Conservation (phyloP, 2,329 filamentous ascomycete species). For the Tolypocladium tropicale region DNA sequence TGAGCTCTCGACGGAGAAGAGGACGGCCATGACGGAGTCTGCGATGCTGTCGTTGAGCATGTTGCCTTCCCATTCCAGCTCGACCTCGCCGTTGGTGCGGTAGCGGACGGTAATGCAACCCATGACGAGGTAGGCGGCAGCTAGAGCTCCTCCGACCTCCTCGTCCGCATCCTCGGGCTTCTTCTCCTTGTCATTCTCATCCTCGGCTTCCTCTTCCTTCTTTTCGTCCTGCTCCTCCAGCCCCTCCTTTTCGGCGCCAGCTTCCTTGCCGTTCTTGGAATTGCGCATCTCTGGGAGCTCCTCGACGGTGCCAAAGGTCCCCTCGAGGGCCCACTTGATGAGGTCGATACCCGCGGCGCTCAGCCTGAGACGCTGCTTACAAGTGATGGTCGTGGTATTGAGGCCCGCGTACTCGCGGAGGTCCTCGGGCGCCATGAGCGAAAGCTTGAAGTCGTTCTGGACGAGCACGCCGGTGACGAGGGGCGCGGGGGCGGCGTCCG, state of each 20-base stretch:
- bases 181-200: constrained; percentile 22
- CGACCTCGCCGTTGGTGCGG: constrained; percentile 65
- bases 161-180: constrained; percentile 51
- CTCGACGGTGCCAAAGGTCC: constrained; percentile 84
- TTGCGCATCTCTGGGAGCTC: constrained; percentile 45
- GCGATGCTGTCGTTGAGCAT: constrained; percentile 96
- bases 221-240: no score
- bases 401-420: constrained; percentile 93
- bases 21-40: constrained; percentile 89
- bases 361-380: constrained; percentile 81
- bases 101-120: constrained; percentile 80
- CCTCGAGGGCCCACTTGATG: constrained; percentile 87
- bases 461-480: constrained; percentile 86
- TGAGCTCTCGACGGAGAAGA: constrained; percentile 86
- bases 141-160: constrained; percentile 43
- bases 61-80: constrained; percentile 96
- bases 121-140: constrained; percentile 66
- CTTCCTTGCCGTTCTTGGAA: constrained; percentile 15
- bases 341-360: constrained; percentile 83
- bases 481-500: constrained; percentile 23
- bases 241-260: constrained; percentile 25
- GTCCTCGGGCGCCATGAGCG: constrained; percentile 93
- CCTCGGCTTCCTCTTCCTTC: no score
- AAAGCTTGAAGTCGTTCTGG: constrained; percentile 96
- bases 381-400: constrained; percentile 87